A percentile compares a stretch with the other conserved stretches of the same genome.
phyloP scores from a whole-genome alignment of 1,284 basidiomycete genomes.

The Microbotryum scabiosae region DNA sequence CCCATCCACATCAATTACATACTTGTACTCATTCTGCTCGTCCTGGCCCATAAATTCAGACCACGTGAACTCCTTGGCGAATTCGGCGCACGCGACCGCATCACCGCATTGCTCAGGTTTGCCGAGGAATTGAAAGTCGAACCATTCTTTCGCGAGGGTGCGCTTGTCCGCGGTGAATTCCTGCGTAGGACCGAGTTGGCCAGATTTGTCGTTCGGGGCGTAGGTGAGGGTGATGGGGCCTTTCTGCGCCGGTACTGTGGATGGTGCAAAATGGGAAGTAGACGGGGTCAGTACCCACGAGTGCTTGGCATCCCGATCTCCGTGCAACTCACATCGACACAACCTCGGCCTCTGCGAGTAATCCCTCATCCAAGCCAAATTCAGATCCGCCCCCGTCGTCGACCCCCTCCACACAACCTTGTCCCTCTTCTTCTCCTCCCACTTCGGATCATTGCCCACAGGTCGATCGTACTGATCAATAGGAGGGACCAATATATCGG shows the following conservation, averaged over 20 bases:
- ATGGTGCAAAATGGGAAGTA: not conserved
- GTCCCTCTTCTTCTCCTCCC: conserved; percentile 41
- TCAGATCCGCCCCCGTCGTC: conserved; percentile 40
- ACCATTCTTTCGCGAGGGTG: conserved; percentile 12
- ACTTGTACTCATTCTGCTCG: conserved; percentile 38
- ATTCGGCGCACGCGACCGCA: conserved; percentile 2
- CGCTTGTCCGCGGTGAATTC: conserved; percentile 1
- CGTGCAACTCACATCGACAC: conserved; percentile 10
- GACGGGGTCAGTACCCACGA: too few relatives aligned
- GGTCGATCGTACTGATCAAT: conserved; percentile 33
- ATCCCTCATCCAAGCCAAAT: conserved; percentile 13
- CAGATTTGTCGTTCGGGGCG: conserved; percentile 2
- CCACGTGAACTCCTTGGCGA: conserved; percentile 21
- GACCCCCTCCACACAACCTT: conserved; percentile 41
- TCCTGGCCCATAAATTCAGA: conserved; percentile 12
- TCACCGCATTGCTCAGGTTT: conserved; percentile 15
- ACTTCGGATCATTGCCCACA: conserved; percentile 33
- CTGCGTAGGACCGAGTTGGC: not conserved
- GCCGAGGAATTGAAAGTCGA: conserved; percentile 27
- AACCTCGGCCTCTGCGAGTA: conserved; percentile 22
- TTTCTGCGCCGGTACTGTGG: conserved; percentile 9
- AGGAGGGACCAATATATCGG: conserved; percentile 34
- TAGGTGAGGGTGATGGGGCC: conserved; percentile 13
- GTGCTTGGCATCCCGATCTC: too few relatives aligned
- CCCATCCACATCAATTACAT: conserved; percentile 44